Percentiles rank a stretch among this genome's conserved stretches.
phyloP scores from a whole-genome alignment of 2,329 filamentous ascomycete genomes.

The Paecilomyces fulvus region DNA sequence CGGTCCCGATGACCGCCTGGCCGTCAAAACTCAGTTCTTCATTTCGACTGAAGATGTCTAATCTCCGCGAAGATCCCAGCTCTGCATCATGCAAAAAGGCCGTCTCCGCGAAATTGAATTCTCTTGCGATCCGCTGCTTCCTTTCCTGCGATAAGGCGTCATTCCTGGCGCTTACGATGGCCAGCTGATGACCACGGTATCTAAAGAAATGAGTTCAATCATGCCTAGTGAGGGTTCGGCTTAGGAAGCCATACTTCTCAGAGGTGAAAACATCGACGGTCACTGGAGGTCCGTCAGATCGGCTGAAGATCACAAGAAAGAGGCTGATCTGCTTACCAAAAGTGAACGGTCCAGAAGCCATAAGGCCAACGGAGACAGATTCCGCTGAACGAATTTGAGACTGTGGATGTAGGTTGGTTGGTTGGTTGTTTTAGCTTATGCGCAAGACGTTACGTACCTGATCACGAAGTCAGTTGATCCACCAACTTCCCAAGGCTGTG shows the following conservation, averaged over 20 bases:
- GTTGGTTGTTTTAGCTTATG: neutral
- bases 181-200: slow-evolving; percentile 50
- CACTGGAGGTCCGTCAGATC: neutral
- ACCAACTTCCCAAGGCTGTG: neutral
- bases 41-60: slow-evolving; percentile 52
- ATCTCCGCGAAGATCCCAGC: slow-evolving; percentile 29
- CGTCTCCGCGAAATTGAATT: slow-evolving; percentile 59
- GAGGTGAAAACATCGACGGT: neutral
- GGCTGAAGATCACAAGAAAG: neutral
- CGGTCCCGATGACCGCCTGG: slow-evolving; percentile 53
- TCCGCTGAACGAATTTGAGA: neutral
- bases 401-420: neutral
- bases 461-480: neutral
- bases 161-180: slow-evolving; percentile 46
- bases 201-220: slow-evolving; percentile 2
- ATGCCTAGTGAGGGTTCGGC: neutral
- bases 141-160: slow-evolving; percentile 40
- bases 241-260: neutral
- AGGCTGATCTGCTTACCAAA: slow-evolving; percentile 8
- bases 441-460: neutral
- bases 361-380: neutral
- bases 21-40: slow-evolving; percentile 54
- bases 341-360: slow-evolving; percentile 13
- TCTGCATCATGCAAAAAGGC: slow-evolving; percentile 49
- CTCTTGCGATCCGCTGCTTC: slow-evolving; percentile 52